These are phyloP conservation scores for Fraxinus excelsior DNA, from an alignment of 257 asterid species.

Conservation along the genomic window DNA sequence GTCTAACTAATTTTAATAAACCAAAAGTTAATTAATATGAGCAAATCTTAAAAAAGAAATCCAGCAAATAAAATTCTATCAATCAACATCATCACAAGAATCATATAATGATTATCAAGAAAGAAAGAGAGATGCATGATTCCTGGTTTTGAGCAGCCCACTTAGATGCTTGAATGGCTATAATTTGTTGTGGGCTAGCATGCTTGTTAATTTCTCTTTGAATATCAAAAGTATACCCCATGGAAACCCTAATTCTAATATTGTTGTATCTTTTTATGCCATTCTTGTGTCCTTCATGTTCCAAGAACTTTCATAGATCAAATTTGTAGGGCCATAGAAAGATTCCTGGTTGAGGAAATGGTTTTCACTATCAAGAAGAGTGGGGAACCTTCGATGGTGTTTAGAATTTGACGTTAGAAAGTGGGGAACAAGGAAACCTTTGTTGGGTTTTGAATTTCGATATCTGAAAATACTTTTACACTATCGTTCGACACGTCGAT, in stretches of 20 bases:
- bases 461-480: too few relatives aligned
- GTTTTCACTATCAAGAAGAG: neutral
- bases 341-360: neutral
- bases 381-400: neutral
- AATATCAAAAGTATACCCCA: neutral
- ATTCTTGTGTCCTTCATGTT: neutral
- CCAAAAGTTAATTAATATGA: too few relatives aligned
- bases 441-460: neutral
- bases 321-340: slow-evolving; percentile 1
- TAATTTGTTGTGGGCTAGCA: neutral
- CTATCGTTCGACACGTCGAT: neutral
- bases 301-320: slow-evolving; percentile 1
- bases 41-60: neutral
- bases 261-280: neutral
- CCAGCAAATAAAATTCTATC: neutral
- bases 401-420: neutral
- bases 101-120: neutral
- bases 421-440: neutral
- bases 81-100: neutral
- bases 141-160: neutral
- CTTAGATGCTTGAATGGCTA: neutral
- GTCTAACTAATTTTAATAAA: too few relatives aligned
- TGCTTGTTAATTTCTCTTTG: neutral
- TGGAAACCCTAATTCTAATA: neutral
- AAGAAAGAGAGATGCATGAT: neutral